Base-by-base conservation (phyloP, 768 basidiomycete species). In the Trametes coccinea region DNA sequence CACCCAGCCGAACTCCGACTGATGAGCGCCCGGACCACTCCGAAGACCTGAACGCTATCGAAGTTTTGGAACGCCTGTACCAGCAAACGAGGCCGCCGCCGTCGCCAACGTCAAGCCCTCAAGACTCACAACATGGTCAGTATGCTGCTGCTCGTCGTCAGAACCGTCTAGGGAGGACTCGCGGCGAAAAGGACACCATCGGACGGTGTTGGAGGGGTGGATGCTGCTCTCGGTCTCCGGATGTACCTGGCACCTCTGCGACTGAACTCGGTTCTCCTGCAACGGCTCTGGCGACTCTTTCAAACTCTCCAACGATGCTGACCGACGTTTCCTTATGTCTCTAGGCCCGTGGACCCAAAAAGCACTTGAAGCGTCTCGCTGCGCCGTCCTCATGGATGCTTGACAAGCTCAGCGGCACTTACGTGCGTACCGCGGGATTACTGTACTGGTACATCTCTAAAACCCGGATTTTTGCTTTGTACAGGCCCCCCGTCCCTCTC, bases 351-450 rank as follows among this genome's bases (percentile, higher is more conserved):
- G 95, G 95, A 88, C 95, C 95, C 66, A 97, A 92, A 90, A 97
- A 97, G 80, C 95, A 98, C 76, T 86, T 98, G 82, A 98, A 98
- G 86, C 92, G 96, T 74, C 86, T 98, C 62, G 88, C 89, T 68
- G 97, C 97, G 64, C 97, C 97, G 66, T 96, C 94, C 49, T 90
- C 93, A 82, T 99, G 97, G 97, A 98, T 99, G 95, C 85, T 99
- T 66, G 94, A 98, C 84, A 99, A 99, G 82, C 79, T 99, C 72
- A 88, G 91, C 79, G 93, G 93, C 62, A 94, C 93, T 68, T 96
- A 93, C 71, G 93, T 94, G 78, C 75, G 90, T 77, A 53, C 64
- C 39, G n/a, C 17, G 34, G 11, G 11, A 3, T 40, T 43, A 53
- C 27, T 50, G 31, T 41, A 40, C 46, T 43, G 41, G 13, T 50